Evolutionary conservation across 768 basidiomycete genomes (phyloP).

Genomic region (Lactifluus rugatus): DNA sequence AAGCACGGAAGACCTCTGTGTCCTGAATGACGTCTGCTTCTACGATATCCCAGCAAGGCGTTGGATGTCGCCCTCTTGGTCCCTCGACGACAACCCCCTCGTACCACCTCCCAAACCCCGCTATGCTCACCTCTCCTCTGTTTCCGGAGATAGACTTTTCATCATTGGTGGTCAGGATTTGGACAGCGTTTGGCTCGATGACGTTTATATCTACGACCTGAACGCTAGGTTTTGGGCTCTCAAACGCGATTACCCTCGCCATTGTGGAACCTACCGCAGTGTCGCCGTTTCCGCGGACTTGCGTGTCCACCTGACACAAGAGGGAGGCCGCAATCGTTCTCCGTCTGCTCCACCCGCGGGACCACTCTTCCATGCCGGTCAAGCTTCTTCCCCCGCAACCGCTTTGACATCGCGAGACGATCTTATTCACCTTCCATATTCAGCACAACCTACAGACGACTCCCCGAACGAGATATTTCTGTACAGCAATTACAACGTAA

Average conservation of each 20-base stretch:
- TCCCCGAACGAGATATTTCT: slow-evolving; percentile 80
- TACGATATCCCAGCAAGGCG: slow-evolving; percentile 62
- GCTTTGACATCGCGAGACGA: slow-evolving; percentile 50
- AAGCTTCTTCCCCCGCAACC: slow-evolving; percentile 28
- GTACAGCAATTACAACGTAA: slow-evolving; percentile 93
- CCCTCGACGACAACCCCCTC: slow-evolving; percentile 32
- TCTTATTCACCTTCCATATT: slow-evolving; percentile 67
- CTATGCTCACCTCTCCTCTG: slow-evolving; percentile 89
- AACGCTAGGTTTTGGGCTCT: slow-evolving; percentile 65
- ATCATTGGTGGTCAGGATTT: slow-evolving; percentile 95
- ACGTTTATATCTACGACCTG: slow-evolving; percentile 85
- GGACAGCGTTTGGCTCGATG: slow-evolving; percentile 87
- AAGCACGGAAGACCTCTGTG: slow-evolving; percentile 73
- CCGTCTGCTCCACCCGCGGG: slow-evolving; percentile 42
- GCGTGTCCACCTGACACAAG: slow-evolving; percentile 58
- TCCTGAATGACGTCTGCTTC: slow-evolving; percentile 87
- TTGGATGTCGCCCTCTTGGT: slow-evolving; percentile 54
- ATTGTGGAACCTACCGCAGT: slow-evolving; percentile 93
- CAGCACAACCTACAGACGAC: slow-evolving; percentile 58
- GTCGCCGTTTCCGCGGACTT: slow-evolving; percentile 72
- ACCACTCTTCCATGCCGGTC: slow-evolving; percentile 48
- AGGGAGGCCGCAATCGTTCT: slow-evolving; percentile 40
- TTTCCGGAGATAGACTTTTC: slow-evolving; percentile 75
- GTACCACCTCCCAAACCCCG: slow-evolving; percentile 67
- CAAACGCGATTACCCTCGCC: slow-evolving; percentile 73